Evolutionary conservation across 306 rosid genomes (phyloP).

Genomic region (Argentina anserina): DNA sequence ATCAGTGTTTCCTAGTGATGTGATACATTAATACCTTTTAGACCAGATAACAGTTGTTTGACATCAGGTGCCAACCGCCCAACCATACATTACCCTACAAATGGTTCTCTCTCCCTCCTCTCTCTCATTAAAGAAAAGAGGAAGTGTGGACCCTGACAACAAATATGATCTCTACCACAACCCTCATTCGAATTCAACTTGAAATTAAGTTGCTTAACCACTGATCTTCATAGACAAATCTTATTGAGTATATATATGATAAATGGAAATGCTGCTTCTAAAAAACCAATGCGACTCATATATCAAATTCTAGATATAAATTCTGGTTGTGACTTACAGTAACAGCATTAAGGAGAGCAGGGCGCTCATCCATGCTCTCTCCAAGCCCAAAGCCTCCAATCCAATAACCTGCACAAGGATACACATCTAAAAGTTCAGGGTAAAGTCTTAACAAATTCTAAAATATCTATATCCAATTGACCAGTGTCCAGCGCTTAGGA

Average conservation of each 20-base stretch:
- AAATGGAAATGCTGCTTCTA: neutral
- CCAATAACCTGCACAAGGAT: conserved; percentile 66
- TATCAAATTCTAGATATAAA: conserved; percentile 2
- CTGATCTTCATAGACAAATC: neutral
- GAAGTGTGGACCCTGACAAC: neutral
- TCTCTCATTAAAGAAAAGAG: neutral
- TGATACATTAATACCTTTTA: neutral
- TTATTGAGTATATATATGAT: neutral
- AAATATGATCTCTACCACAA: neutral
- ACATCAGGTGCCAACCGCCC: neutral
- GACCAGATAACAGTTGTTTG: neutral
- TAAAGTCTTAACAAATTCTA: too few species aligned
- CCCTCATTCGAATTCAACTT: neutral
- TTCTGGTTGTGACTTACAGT: conserved; percentile 40
- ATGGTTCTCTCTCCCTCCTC: neutral
- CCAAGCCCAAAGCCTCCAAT: conserved; percentile 97
- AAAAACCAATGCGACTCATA: neutral
- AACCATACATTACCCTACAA: too few species aligned
- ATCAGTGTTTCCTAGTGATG: neutral
- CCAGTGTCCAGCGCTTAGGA: neutral
- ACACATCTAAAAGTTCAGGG: neutral
- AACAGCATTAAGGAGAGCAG: conserved; percentile 62
- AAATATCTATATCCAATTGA: too few species aligned
- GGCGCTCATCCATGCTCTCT: conserved; percentile 78
- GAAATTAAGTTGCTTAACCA: neutral